These are phyloP conservation scores for Metschnikowia baotianmanensis DNA, from an alignment of 805 yeast genomes.

Conservation along the genomic window DNA sequence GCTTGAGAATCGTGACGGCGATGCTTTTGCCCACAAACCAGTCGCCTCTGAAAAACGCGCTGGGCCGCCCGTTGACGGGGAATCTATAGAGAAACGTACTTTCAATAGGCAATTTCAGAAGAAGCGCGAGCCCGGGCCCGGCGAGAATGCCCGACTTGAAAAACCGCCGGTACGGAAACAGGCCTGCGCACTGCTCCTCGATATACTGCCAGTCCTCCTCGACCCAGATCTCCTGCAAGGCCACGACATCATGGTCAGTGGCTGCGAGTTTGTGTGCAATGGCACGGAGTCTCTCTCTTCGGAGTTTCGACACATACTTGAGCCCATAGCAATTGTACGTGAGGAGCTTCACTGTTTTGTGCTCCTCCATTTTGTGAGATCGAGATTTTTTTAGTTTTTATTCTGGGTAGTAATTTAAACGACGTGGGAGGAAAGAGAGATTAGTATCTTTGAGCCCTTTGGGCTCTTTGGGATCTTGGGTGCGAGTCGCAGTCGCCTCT, in stretches of 20 bases:
- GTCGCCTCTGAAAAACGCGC: slow-evolving; percentile 92
- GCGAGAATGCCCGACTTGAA: slow-evolving; percentile 82
- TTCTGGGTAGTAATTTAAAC: no score
- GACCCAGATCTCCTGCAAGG: slow-evolving; percentile 95
- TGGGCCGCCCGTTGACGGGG: slow-evolving; percentile 91
- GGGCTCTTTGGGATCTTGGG: not conserved
- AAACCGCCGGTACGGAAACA: slow-evolving; percentile 62
- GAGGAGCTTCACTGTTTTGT: slow-evolving; percentile 35
- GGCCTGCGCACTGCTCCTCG: slow-evolving; percentile 37
- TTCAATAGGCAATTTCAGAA: slow-evolving; percentile 81
- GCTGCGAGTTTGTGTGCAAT: slow-evolving; percentile 65
- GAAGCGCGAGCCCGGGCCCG: slow-evolving; percentile 89
- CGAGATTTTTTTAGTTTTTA: not conserved
- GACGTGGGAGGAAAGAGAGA: no score
- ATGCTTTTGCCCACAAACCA: slow-evolving; percentile 95
- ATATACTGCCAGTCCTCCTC: slow-evolving; percentile 77
- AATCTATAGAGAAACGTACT: slow-evolving; percentile 77
- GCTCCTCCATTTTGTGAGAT: slow-evolving; percentile 3
- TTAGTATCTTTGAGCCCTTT: no score
- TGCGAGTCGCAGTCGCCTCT: not conserved
- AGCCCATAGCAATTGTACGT: slow-evolving; percentile 90
- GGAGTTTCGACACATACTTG: slow-evolving; percentile 71
- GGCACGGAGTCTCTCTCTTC: slow-evolving; percentile 64
- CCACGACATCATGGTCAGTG: slow-evolving; percentile 72
- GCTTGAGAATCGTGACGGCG: slow-evolving; percentile 64